These are phyloP conservation scores for Penicillium taxi DNA, from an alignment of 495 filamentous ascomycete genomes.

Conservation along the genomic window DNA sequence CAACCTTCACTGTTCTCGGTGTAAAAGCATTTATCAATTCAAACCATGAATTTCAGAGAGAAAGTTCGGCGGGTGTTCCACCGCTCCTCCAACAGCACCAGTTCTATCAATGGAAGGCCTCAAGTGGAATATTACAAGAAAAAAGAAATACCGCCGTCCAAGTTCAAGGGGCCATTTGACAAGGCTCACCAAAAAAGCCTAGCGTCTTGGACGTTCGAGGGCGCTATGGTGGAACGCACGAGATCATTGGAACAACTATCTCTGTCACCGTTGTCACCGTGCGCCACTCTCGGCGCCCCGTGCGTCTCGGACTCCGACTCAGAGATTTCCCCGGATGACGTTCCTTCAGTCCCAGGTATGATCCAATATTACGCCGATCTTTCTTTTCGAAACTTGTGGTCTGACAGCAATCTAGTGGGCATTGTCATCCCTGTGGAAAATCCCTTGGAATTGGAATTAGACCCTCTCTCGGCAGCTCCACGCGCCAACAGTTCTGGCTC, in stretches of 20 bases:
- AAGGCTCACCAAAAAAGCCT: slow-evolving; percentile 42
- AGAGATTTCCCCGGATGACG: slow-evolving; percentile 15
- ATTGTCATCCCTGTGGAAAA: not conserved
- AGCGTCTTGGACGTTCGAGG: slow-evolving; percentile 43
- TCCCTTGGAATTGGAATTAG: not conserved
- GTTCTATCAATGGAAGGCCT: slow-evolving; percentile 25
- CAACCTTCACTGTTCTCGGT: not conserved
- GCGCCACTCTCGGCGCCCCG: slow-evolving; percentile 23
- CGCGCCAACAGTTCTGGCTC: slow-evolving; percentile 29
- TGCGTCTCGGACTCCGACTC: slow-evolving; percentile 8
- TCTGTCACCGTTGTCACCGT: slow-evolving; percentile 35
- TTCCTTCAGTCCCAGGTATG: slow-evolving; percentile 32
- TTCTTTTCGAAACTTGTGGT: not conserved
- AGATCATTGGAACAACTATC: slow-evolving; percentile 32
- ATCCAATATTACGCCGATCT: not conserved
- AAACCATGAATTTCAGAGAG: slow-evolving; percentile 40
- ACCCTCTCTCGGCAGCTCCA: slow-evolving; percentile 15
- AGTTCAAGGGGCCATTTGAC: slow-evolving; percentile 47
- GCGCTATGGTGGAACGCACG: slow-evolving; percentile 29
- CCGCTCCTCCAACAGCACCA: slow-evolving; percentile 24
- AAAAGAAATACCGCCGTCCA: slow-evolving; percentile 43
- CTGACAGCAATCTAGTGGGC: too few relatives aligned
- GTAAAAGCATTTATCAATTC: slow-evolving; percentile 1
- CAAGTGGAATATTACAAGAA: slow-evolving; percentile 47
- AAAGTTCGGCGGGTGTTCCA: slow-evolving; percentile 36